Conservation (phyloP, 176 grass and related monocot genomes). For the Puccinellia tenuiflora region DNA sequence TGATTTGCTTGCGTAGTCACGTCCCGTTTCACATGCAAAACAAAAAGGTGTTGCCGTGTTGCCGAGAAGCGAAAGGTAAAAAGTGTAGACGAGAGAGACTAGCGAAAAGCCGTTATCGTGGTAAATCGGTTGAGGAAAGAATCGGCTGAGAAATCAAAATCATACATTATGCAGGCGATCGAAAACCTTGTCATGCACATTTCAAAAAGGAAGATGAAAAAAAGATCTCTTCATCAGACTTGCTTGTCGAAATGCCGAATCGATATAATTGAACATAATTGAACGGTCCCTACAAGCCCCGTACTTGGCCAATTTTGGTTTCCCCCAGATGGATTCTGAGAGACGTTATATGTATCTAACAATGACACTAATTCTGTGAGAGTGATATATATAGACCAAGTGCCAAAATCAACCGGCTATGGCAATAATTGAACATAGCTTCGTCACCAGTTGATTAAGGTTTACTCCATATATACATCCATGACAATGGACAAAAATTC, state of each 20-base stretch:
- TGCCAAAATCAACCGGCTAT: neutral
- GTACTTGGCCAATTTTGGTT: neutral
- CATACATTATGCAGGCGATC: neutral
- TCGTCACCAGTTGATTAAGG: neutral
- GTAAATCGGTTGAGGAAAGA: neutral
- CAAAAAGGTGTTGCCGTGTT: no score
- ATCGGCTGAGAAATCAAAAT: neutral
- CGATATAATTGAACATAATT: neutral
- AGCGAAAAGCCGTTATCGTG: neutral
- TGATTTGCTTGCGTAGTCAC: constrained; percentile 18
- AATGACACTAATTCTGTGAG: neutral
- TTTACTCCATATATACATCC: neutral
- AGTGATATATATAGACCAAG: neutral
- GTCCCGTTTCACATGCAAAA: neutral
- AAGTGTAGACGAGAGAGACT: neutral
- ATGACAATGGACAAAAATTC: neutral
- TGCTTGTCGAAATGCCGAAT: constrained; percentile 15
- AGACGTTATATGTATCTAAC: neutral
- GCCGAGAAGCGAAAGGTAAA: constrained; percentile 13
- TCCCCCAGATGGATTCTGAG: neutral
- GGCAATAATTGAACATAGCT: neutral
- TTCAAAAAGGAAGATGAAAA: neutral
- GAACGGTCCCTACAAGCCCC: neutral
- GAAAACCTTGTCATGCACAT: neutral
- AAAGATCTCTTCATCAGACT: neutral